Evolutionary conservation across 352 stramenopile genomes (phyloP).

Genomic region (Thalassiosira oceanica): DNA sequence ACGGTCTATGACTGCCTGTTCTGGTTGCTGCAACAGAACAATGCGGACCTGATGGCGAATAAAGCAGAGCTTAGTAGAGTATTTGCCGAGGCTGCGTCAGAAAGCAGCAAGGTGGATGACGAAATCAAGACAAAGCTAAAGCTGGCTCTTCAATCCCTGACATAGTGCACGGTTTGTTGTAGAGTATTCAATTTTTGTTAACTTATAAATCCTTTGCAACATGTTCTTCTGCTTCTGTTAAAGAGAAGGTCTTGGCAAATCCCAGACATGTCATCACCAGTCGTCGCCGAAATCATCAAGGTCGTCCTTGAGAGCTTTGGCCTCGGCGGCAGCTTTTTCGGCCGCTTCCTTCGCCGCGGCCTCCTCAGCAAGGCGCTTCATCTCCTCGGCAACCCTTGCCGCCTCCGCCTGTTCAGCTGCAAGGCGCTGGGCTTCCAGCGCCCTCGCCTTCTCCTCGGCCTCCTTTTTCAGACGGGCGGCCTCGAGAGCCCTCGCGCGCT

Average conservation of each 20-base stretch:
- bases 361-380: conserved; percentile 26
- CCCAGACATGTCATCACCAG: too few species aligned
- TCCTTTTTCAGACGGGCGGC: conserved; percentile 16
- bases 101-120: conserved; percentile 68
- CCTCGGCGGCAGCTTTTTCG: conserved; percentile 24
- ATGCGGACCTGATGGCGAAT: conserved; percentile 74
- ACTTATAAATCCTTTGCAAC: too few species aligned
- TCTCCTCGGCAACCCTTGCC: conserved; percentile 10
- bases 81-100: conserved; percentile 58
- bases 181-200: too few species aligned
- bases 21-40: conserved; percentile 89
- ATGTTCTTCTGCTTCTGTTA: too few species aligned
- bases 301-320: conserved; percentile 26
- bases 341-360: conserved; percentile 20
- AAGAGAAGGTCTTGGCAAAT: too few species aligned
- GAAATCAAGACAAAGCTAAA: conserved; percentile 74
- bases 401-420: conserved; percentile 31
- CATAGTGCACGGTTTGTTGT: too few species aligned
- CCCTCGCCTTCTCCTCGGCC: conserved; percentile 16
- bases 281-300: conserved; percentile 71
- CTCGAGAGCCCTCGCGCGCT: conserved; percentile 16
- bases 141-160: conserved; percentile 50
- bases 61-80: conserved; percentile 66
- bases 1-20: conserved; percentile 93
- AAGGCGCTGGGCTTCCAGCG: too few species aligned